Conservation (phyloP, 2,329 filamentous ascomycete genomes). For the Hypoxylon sp. region DNA sequence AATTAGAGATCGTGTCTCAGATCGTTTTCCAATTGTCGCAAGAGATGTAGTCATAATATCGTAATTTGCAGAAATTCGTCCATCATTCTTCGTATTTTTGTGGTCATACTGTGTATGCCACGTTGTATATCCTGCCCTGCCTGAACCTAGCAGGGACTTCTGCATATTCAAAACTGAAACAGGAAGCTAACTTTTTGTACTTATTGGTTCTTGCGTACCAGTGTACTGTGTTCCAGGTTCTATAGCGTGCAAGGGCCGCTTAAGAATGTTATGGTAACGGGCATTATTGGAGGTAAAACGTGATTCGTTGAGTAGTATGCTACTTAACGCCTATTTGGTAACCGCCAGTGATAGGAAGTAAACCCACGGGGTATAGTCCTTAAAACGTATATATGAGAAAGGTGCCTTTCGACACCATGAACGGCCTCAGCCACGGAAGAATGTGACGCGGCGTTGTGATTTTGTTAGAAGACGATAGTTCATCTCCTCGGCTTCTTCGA, state of each 20-base stretch:
- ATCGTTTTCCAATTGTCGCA: slow-evolving; percentile 16
- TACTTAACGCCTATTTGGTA: slow-evolving; percentile 21
- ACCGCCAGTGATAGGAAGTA: slow-evolving; percentile 13
- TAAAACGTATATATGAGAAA: slow-evolving; percentile 43
- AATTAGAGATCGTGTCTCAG: slow-evolving; percentile 13
- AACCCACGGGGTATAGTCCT: slow-evolving; percentile 32
- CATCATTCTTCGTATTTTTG: slow-evolving; percentile 37
- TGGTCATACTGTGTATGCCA: slow-evolving; percentile 32
- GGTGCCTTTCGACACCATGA: slow-evolving; percentile 24
- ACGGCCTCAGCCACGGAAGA: slow-evolving; percentile 34
- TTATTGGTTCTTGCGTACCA: slow-evolving; percentile 39
- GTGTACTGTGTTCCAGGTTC: slow-evolving; percentile 43
- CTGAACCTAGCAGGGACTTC: slow-evolving; percentile 13
- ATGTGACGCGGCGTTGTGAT: slow-evolving; percentile 20
- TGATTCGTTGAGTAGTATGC: slow-evolving; percentile 28
- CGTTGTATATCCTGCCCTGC: slow-evolving; percentile 22
- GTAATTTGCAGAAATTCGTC: slow-evolving; percentile 35
- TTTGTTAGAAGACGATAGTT: slow-evolving; percentile 21
- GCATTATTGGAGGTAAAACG: slow-evolving; percentile 34
- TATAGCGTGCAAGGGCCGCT: slow-evolving; percentile 38
- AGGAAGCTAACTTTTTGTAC: slow-evolving; percentile 18
- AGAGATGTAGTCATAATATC: slow-evolving; percentile 35
- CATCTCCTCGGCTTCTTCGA: slow-evolving; percentile 48
- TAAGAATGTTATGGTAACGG: slow-evolving; percentile 25
- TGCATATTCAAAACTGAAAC: slow-evolving; percentile 22